A percentile compares a stretch with the other conserved stretches of the same genome.
Evolutionary conservation across 225 moss, liverwort and hornwort genomes (phyloP).

Genomic region (Bryum argenteum): DNA sequence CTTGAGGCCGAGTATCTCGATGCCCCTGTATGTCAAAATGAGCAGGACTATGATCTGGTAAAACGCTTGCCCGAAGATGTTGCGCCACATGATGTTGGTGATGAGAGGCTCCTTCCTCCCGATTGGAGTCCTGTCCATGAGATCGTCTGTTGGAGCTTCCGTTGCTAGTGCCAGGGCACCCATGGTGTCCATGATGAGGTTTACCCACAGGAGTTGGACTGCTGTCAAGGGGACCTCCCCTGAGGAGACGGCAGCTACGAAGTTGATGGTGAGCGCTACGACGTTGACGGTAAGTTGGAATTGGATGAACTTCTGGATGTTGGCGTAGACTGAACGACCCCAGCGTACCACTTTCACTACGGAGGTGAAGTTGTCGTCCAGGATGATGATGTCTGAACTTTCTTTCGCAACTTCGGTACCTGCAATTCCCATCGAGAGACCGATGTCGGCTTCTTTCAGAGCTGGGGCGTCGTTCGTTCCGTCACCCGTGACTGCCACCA

Average conservation of each 20-base stretch:
- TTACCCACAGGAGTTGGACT: conserved; percentile 16
- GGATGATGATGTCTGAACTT: conserved; percentile 17
- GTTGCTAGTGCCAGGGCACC: conserved; percentile 19
- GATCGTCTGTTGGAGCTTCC: conserved; percentile 8
- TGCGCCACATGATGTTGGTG: conserved; percentile 14
- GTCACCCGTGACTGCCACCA: conserved; percentile 6
- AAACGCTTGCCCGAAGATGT: conserved; percentile 9
- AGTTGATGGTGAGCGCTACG: conserved; percentile 15
- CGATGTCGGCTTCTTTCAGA: conserved; percentile 16
- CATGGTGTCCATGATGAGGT: conserved; percentile 22
- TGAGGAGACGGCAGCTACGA: conserved; percentile 7
- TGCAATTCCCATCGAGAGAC: conserved; percentile 13
- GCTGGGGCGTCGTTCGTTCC: conserved; percentile 21
- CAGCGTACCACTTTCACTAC: conserved; percentile 17
- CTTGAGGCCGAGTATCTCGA: conserved; percentile 18
- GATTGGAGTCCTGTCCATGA: conserved; percentile 12
- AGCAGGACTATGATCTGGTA: neutral
- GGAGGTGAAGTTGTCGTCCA: conserved; percentile 9
- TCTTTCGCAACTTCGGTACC: conserved; percentile 13
- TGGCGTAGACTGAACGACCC: conserved; percentile 12
- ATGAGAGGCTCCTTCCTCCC: conserved; percentile 9
- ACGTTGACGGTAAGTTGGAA: conserved; percentile 17
- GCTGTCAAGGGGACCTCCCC: conserved; percentile 20
- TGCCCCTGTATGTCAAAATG: neutral
- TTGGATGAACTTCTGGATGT: conserved; percentile 18